Evolutionary conservation across 1,284 basidiomycete species (phyloP).

Genomic region (Xerocomus alliaceus): DNA sequence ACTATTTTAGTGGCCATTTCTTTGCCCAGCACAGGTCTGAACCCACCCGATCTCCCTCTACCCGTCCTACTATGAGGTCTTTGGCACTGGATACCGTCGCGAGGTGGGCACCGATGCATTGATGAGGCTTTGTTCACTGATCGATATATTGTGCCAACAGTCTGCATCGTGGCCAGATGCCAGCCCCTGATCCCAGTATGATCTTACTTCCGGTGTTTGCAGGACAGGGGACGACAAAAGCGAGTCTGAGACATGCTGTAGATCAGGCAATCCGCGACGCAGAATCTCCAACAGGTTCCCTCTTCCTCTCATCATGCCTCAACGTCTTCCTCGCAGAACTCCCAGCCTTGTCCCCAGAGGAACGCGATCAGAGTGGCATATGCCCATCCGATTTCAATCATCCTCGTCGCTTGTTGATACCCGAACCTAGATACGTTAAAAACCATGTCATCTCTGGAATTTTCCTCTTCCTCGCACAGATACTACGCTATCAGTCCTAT

Average conservation of each 20-base stretch:
- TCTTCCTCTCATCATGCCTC: constrained; percentile 58
- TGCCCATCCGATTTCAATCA: constrained; percentile 50
- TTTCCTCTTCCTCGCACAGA: constrained; percentile 58
- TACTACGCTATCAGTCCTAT: constrained; percentile 58
- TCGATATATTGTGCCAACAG: background rate
- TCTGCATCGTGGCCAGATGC: constrained; percentile 5
- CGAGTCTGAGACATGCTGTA: constrained; percentile 43
- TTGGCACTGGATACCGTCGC: constrained; percentile 5
- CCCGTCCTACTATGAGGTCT: background rate
- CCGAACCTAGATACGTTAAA: constrained; percentile 40
- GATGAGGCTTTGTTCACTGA: background rate
- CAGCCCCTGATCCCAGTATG: background rate
- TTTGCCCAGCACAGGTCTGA: constrained; percentile 3
- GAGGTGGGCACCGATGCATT: constrained; percentile 14
- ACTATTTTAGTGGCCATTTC: constrained; percentile 31
- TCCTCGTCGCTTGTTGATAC: constrained; percentile 48
- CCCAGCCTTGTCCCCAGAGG: constrained; percentile 47
- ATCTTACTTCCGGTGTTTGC: constrained; percentile 56
- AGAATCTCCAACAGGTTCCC: constrained; percentile 44
- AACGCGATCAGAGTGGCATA: constrained; percentile 47
- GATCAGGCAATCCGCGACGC: constrained; percentile 51
- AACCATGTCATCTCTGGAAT: constrained; percentile 61
- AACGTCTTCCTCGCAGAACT: constrained; percentile 59
- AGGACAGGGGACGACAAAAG: constrained; percentile 58
- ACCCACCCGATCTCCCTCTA: constrained; percentile 5